Base-by-base conservation (phyloP, 164 flowering plant genomes). In the Piper betle region DNA sequence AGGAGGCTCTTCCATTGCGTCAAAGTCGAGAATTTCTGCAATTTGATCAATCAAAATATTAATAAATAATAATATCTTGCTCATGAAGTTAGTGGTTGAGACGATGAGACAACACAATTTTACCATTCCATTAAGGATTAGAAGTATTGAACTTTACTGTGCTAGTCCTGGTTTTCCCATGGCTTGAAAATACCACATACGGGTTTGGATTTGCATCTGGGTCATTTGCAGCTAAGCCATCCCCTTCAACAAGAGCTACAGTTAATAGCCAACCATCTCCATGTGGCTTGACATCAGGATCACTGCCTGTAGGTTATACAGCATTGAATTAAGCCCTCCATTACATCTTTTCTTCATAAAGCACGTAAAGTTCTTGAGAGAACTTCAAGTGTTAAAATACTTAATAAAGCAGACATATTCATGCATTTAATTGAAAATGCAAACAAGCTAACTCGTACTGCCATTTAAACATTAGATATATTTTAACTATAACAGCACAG, bases 231-330 rank as follows among this genome's bases (percentile, higher is more conserved):
- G 86, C 75, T 62, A 89, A 66, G 64, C 77, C 72, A 46, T 54
- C 68, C 55, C 91, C 97, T 74, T 89, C 90, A 63, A 87, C 71
- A 62, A 90, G 75, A 63, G 90, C 94, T n/a, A 85, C 85, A n/a
- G 97, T 87, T 19, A 90, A 84, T 66, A 85, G 75, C 97, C 97
- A 90, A 60, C 97, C 97, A 57, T 84, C 86, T 54, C 87, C 90
- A 69, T 82, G 79, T 46, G 81, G 79, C 77, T 80, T 85, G 19
- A 87, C 73, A 20, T 92, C 90, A 79, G 74, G 81, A 74, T 87
- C 92, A 72, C 75, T 75, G 64, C 81, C 97, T 89, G 72, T 37
- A 41, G 46, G 64, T 59, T 55, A n/a, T 17, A 48, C n/a, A 48
- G 6, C n/a, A 57, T 7, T 37, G 39, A 5, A 37, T 37, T 17